phyloP scores from a whole-genome alignment of 1,284 basidiomycete genomes.

The Puccinia hordei region DNA sequence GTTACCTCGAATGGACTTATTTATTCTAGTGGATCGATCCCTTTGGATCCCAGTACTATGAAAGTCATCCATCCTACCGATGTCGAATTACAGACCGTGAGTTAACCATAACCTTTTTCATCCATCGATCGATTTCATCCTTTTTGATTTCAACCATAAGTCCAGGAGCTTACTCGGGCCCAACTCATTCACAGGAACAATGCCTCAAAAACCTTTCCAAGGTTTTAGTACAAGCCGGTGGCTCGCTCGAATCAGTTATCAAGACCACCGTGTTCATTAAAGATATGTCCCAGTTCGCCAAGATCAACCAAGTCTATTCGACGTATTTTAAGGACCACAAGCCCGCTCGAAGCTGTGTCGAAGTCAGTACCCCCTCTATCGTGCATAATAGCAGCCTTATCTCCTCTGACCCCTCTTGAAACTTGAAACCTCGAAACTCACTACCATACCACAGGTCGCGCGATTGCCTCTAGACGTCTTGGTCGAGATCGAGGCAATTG shows the following conservation, averaged over 20 bases:
- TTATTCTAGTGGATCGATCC: slow-evolving; percentile 87
- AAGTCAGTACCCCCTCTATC: slow-evolving; percentile 60
- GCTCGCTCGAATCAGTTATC: slow-evolving; percentile 73
- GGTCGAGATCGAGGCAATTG: slow-evolving; percentile 90
- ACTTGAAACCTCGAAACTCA: not conserved
- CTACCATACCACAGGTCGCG: slow-evolving; percentile 64
- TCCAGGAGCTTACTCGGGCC: no score
- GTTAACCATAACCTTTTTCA: slow-evolving; percentile 53
- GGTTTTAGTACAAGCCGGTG: slow-evolving; percentile 79
- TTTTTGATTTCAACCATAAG: not conserved
- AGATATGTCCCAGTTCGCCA: slow-evolving; percentile 83
- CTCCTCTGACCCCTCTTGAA: slow-evolving; percentile 36
- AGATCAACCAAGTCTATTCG: slow-evolving; percentile 69
- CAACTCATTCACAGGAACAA: slow-evolving; percentile 64
- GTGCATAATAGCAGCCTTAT: no score
- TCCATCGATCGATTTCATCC: not conserved
- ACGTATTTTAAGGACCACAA: slow-evolving; percentile 78
- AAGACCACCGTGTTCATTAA: slow-evolving; percentile 93
- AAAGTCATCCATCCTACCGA: slow-evolving; percentile 72
- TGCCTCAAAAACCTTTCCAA: slow-evolving; percentile 82
- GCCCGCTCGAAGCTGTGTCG: slow-evolving; percentile 86
- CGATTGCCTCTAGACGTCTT: slow-evolving; percentile 75
- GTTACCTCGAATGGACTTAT: slow-evolving; percentile 76
- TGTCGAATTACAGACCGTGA: slow-evolving; percentile 75
- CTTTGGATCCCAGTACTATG: slow-evolving; percentile 75